These are phyloP conservation scores for Tetrapyrgos nigripes DNA, from an alignment of 1,284 basidiomycete species.

Conservation along the genomic window DNA sequence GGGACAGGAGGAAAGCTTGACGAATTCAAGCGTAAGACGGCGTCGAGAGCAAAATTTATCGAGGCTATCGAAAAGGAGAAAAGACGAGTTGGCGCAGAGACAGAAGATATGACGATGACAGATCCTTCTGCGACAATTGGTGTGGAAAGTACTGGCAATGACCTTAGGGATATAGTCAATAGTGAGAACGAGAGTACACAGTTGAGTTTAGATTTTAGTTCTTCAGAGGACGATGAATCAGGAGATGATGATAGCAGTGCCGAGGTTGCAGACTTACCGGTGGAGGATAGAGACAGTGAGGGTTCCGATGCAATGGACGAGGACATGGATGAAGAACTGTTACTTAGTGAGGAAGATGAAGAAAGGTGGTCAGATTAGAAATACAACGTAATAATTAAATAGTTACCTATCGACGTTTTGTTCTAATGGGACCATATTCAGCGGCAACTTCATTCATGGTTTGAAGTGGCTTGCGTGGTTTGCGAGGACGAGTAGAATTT, in stretches of 20 bases:
- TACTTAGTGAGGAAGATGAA: not conserved
- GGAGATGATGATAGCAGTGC: not conserved
- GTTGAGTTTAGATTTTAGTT: too few relatives aligned
- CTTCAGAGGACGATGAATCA: not conserved
- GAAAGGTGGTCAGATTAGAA: not conserved
- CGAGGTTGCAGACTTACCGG: not conserved
- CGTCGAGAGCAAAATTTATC: not conserved
- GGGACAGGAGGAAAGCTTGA: not conserved
- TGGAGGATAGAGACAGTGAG: too few relatives aligned
- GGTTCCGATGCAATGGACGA: not conserved
- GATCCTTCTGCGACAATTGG: not conserved
- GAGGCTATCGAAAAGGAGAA: not conserved
- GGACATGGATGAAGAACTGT: not conserved
- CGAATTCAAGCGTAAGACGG: not conserved
- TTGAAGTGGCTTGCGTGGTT: not conserved
- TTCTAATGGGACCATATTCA: not conserved
- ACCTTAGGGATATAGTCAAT: not conserved
- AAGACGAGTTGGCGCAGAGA: not conserved
- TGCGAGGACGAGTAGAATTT: too few relatives aligned
- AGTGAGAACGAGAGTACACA: not conserved
- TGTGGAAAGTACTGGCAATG: not conserved
- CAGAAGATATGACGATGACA: not conserved
- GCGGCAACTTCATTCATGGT: not conserved
- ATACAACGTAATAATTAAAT: not conserved
- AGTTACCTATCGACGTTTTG: not conserved